phyloP scores from a whole-genome alignment of 2,329 filamentous ascomycete species.

The Alternaria consortialis region DNA sequence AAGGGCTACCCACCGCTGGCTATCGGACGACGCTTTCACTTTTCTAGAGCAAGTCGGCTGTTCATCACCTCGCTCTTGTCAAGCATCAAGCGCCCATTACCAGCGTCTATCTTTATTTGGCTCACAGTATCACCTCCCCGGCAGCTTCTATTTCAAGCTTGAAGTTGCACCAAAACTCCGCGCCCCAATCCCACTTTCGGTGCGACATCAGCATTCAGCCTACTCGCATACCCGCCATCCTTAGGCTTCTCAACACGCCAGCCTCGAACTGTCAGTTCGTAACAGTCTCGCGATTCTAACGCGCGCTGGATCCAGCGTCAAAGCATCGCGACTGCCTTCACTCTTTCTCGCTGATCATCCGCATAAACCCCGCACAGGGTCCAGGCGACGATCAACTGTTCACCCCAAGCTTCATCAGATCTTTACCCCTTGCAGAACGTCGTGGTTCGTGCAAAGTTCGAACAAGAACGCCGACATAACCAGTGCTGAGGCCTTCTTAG shows the following conservation, averaged over 20 bases:
- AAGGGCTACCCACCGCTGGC: conserved; percentile 43
- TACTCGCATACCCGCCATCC: conserved; percentile 44
- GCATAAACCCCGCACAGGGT: conserved; percentile 44
- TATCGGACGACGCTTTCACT: conserved; percentile 36
- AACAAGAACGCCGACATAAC: not conserved
- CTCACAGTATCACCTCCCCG: conserved; percentile 36
- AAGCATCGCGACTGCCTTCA: conserved; percentile 36
- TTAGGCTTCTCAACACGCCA: conserved; percentile 36
- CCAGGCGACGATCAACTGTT: conserved; percentile 40
- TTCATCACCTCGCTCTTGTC: conserved; percentile 34
- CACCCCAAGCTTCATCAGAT: conserved; percentile 35
- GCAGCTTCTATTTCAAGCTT: conserved; percentile 47
- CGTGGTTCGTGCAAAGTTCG: not conserved
- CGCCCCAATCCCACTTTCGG: conserved; percentile 43
- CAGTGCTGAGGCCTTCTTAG: conserved; percentile 14
- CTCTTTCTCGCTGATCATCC: conserved; percentile 41
- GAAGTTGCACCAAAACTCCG: conserved; percentile 46
- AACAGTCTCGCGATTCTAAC: conserved; percentile 39
- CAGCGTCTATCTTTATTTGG: conserved; percentile 44
- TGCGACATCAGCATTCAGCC: conserved; percentile 49
- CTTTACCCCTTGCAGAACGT: conserved; percentile 26
- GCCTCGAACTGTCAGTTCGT: conserved; percentile 33
- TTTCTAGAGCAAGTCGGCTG: conserved; percentile 41
- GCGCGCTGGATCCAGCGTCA: conserved; percentile 32
- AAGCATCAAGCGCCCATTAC: conserved; percentile 28